Evolutionary conservation across 2,329 filamentous ascomycete genomes (phyloP), one percentile per base, ranked within the genome.

Genomic region (Botrytis elliptica): DNA sequence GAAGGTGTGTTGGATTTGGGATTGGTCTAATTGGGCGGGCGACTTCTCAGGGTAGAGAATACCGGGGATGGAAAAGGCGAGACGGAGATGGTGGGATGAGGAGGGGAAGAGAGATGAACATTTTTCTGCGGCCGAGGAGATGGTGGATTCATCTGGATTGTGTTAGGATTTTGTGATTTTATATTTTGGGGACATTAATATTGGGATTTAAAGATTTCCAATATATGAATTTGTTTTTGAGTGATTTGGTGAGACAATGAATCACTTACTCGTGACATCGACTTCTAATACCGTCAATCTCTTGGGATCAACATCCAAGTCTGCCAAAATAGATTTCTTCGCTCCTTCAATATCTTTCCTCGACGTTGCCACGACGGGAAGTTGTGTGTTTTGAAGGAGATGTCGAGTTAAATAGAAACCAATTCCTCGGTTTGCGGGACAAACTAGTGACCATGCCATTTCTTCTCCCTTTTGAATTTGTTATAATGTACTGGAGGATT

Each of bases 41-140:
- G 89, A 88, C 81, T 91, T 94, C 80, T 97, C 93, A 0, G 93
- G 89, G 77, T 88, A 86, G 18, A 96, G 86, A 55, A 95, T 85
- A 0, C 93, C 93, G 0, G 93, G 92, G 3, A 94, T 83, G 44
- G 88, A 88, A 78, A 94, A 88, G 3, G 88, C 88, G 62, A 95
- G 86, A 74, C 90, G 91, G 20, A 96, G 86, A 77, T 92, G 89
- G 77, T 89, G 82, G 14, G 81, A 82, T 20, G 80, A 80, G 18
- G 79, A 76, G 0, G 88, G 86, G 81, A 91, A 91, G 14, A 88
- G 82, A 10, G 83, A 79, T 36, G 83, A 83, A 42, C 89, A 89
- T 65, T 78, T 78, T 22, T 81, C 80, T 6, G 88, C 84, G 29
- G 92, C 89, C 57, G 87, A 86, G 65, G 83, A 78, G 57, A 96